These are phyloP conservation scores for Linderina pennispora DNA, from an alignment of 192 early-diverging fungal genomes.

Conservation along the genomic window DNA sequence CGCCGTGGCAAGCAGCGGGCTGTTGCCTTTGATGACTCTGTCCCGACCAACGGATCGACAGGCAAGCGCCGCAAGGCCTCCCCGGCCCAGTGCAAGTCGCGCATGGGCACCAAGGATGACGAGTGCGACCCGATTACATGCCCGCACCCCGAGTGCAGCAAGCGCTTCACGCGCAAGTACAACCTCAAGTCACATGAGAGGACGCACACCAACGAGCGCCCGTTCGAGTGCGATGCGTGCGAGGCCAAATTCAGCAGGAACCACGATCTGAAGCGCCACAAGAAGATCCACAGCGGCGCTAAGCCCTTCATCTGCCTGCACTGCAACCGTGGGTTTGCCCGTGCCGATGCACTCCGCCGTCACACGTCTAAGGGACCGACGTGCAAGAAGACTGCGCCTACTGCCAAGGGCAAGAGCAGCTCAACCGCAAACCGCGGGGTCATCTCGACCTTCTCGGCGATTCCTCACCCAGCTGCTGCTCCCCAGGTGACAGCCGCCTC, in stretches of 20 bases:
- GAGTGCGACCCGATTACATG: conserved; percentile 46
- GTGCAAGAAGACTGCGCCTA: conserved; percentile 37
- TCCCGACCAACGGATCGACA: not conserved
- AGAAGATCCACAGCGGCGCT: conserved; percentile 56
- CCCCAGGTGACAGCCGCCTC: too few relatives aligned
- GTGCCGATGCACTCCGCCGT: conserved; percentile 40
- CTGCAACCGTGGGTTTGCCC: conserved; percentile 42
- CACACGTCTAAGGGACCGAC: conserved; percentile 43
- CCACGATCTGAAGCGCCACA: conserved; percentile 74
- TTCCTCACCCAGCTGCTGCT: too few relatives aligned
- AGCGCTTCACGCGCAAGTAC: conserved; percentile 79
- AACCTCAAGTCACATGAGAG: conserved; percentile 81
- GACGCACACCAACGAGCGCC: conserved; percentile 72
- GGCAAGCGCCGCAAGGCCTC: conserved; percentile 17
- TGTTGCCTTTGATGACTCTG: not conserved
- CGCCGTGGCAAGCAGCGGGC: conserved; percentile 13
- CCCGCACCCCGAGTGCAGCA: conserved; percentile 70
- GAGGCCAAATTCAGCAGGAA: conserved; percentile 64
- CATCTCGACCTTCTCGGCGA: too few relatives aligned
- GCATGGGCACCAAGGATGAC: not conserved
- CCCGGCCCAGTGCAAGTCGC: not conserved
- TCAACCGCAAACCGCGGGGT: too few relatives aligned
- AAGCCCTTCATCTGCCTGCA: conserved; percentile 56
- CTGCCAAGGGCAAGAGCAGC: conserved; percentile 1
- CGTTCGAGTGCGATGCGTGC: conserved; percentile 62